A percentile compares a stretch with the other conserved stretches of the same genome.
phyloP scores from a whole-genome alignment of 805 yeast genomes.

The Zygosaccharomyces kombuchaensis region DNA sequence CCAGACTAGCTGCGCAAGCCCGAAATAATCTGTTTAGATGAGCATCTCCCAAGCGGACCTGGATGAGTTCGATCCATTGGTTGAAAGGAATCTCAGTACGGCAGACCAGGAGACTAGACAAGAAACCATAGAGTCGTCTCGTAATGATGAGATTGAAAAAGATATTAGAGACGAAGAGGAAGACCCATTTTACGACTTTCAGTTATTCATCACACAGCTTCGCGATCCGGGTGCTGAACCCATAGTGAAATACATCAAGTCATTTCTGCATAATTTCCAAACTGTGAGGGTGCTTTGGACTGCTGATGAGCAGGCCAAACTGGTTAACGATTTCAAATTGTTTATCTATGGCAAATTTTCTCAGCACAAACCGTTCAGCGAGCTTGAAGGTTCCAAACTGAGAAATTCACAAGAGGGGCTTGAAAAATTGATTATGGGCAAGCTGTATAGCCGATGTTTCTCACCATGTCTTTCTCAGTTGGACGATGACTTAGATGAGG shows the following conservation, averaged over 20 bases:
- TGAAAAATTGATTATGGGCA: constrained; percentile 87
- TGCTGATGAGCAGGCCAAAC: constrained; percentile 70
- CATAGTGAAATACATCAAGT: constrained; percentile 74
- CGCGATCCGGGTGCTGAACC: constrained; percentile 81
- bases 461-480: constrained; percentile 54
- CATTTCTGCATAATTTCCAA: constrained; percentile 71
- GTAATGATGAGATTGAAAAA: not conserved
- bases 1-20: not conserved
- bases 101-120: constrained; percentile 5
- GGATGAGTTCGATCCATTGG: constrained; percentile 9
- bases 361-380: constrained; percentile 66
- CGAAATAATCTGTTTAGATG: not conserved
- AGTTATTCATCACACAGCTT: constrained; percentile 65
- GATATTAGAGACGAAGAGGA: constrained; percentile 17
- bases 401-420: constrained; percentile 83
- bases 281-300: constrained; percentile 60
- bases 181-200: constrained; percentile 67
- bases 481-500: constrained; percentile 42
- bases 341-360: constrained; percentile 65
- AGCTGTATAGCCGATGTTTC: constrained; percentile 71
- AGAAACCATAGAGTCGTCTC: not conserved
- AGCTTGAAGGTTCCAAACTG: constrained; percentile 54
- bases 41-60: not conserved
- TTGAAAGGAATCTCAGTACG: not conserved
- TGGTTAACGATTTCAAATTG: constrained; percentile 68